phyloP scores from a whole-genome alignment of 768 basidiomycete species.

The Wakefieldia striispora region DNA sequence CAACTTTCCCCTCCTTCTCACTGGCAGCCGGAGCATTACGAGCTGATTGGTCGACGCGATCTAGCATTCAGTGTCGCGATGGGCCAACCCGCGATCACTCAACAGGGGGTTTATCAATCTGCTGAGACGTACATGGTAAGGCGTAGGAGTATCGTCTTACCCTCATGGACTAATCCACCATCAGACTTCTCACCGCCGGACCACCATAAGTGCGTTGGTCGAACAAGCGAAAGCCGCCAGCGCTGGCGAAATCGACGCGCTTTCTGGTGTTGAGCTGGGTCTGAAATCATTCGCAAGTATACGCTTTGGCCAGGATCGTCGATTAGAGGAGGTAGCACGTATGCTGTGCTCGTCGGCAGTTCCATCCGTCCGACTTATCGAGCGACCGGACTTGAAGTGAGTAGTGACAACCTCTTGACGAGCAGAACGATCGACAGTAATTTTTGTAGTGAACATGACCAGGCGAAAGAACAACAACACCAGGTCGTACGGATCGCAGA shows the following conservation, averaged over 20 bases:
- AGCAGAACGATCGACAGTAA: not conserved
- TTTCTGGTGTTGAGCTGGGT: constrained; percentile 72
- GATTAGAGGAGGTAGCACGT: constrained; percentile 87
- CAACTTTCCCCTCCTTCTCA: constrained; percentile 73
- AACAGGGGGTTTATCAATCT: constrained; percentile 30
- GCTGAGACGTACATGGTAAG: constrained; percentile 34
- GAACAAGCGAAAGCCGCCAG: constrained; percentile 49
- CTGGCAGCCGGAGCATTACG: constrained; percentile 54
- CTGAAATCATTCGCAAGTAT: constrained; percentile 75
- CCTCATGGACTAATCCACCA: constrained; percentile 9
- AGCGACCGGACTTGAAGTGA: constrained; percentile 70
- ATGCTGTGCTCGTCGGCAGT: constrained; percentile 82
- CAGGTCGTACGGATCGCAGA: constrained; percentile 80
- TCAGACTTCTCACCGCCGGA: constrained; percentile 52
- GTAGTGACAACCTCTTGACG: constrained; percentile 22
- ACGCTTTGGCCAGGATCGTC: constrained; percentile 86
- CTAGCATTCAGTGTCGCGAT: constrained; percentile 31
- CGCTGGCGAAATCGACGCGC: constrained; percentile 52
- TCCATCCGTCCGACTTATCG: constrained; percentile 60
- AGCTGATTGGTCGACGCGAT: constrained; percentile 32
- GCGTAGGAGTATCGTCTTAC: not conserved
- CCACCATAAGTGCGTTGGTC: constrained; percentile 51
- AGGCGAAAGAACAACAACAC: constrained; percentile 80
- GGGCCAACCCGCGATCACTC: constrained; percentile 29
- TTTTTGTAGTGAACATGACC: constrained; percentile 74